A percentile compares a stretch with the other conserved stretches of the same genome.
These are phyloP conservation scores for Chaetomiaceae sp. DNA, from an alignment of 2,329 filamentous ascomycete genomes.

Conservation along the genomic window DNA sequence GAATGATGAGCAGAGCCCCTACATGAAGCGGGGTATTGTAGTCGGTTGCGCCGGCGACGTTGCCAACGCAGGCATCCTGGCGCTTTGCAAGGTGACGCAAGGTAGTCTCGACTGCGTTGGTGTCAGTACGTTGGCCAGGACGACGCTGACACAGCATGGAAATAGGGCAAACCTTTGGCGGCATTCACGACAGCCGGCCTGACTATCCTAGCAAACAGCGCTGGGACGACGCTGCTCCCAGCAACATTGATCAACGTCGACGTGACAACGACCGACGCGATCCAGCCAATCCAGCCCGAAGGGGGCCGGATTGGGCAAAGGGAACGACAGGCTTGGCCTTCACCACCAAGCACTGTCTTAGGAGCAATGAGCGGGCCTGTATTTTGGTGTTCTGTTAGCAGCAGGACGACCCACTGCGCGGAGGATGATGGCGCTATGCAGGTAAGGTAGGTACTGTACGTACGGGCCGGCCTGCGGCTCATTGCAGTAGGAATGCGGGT, in stretches of 20 bases:
- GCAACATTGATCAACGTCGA: conserved; percentile 23
- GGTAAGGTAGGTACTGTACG: background rate
- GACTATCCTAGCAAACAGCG: background rate
- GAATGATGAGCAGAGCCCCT: conserved; percentile 50
- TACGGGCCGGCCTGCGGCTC: conserved; percentile 10
- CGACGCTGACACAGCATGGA: background rate
- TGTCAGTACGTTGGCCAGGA: background rate
- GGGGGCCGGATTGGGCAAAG: conserved; percentile 29
- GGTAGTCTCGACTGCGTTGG: background rate
- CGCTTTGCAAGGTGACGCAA: conserved; percentile 16
- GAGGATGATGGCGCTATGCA: background rate
- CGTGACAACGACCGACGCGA: conserved; percentile 38
- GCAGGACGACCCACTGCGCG: conserved; percentile 19
- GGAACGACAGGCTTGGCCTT: conserved; percentile 36
- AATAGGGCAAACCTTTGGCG: conserved; percentile 8
- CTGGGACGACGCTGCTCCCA: conserved; percentile 11
- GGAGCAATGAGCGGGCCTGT: conserved; percentile 21
- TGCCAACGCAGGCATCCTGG: conserved; percentile 25
- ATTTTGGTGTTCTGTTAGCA: conserved; percentile 21
- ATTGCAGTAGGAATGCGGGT: conserved; percentile 6
- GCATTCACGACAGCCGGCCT: background rate
- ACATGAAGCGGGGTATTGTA: conserved; percentile 58
- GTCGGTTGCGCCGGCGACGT: conserved; percentile 31
- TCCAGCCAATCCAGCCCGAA: conserved; percentile 41
- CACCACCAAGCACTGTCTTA: conserved; percentile 37